These are phyloP conservation scores for Schoenoplectus triqueter DNA, from an alignment of 202 grass and related monocot genomes.

Conservation along the genomic window DNA sequence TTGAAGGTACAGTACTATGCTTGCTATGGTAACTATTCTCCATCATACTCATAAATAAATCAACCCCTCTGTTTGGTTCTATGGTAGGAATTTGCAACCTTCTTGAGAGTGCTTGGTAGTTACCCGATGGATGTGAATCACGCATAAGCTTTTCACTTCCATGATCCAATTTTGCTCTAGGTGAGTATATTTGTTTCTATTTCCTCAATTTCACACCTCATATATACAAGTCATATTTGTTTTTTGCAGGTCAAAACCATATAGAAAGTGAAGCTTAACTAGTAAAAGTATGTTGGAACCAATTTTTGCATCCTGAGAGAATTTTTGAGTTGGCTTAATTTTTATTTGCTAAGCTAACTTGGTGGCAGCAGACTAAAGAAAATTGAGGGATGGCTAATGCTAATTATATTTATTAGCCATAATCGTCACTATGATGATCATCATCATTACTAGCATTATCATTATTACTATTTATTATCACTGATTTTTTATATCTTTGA, in stretches of 20 bases:
- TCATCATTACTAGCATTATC: too few relatives aligned
- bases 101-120: constrained; percentile 86
- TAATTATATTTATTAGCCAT: background rate
- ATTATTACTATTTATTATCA: too few relatives aligned
- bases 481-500: too few relatives aligned
- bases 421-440: too few relatives aligned
- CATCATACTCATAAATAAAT: background rate
- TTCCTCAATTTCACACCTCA: background rate
- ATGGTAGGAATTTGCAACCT: constrained; percentile 90
- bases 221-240: background rate
- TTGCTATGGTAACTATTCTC: background rate
- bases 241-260: background rate
- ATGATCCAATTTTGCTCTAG: constrained; percentile 45
- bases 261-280: background rate
- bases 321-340: constrained; percentile 16
- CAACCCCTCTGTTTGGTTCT: constrained; percentile 38
- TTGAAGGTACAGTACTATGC: constrained; percentile 55
- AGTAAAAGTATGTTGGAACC: constrained; percentile 5
- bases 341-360: constrained; percentile 8
- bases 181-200: constrained; percentile 16
- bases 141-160: constrained; percentile 46
- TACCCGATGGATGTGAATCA: constrained; percentile 78
- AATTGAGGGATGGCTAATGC: background rate
- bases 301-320: background rate
- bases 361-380: background rate